Base-by-base conservation (phyloP, 257 asterid genomes). In the Ehretia macrophylla region DNA sequence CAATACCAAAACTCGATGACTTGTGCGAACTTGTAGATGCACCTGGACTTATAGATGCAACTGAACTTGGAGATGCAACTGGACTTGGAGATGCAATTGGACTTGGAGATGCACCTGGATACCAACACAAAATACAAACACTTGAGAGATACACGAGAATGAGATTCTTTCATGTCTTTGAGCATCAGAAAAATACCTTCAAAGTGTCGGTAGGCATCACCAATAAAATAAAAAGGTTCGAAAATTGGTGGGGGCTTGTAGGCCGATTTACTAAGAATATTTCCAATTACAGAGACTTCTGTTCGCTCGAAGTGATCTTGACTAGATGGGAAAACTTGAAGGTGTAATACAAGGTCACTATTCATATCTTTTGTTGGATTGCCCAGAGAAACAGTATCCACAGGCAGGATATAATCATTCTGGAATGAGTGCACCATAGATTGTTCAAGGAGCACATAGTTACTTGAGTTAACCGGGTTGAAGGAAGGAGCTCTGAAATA, bases 401-500 rank as follows among this genome's bases (percentile, higher is more conserved):
- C 96, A 0, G 97, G 88, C 17, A 76, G 82, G 19, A n/a, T n/a
- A n/a, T 57, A 47, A 20, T 63, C 62, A 21, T 70, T 44, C 66
- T 47, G 64, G 53, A 84, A 84, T 10, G 86, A 35, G 10, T 16
- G 54, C 80, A 81, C 69, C 80, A 92, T 12, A 4, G 56, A 17
- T 11, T 46, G n/a, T 39, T 75, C 69, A 62, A 92, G 95, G 11
- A 42, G 23, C 48, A 21, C 64, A 40, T 64, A 92, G 17, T 32
- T 5, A 18, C 58, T 79, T 2, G 22, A 10, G 72, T 85, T 88
- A 51, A 80, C 91, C 51, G 75, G 79, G 83, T 63, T 40, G 64
- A 91, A 88, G 14, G 88, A 84, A 69, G 96, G 94, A 20, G 97
- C 85, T 1, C 96, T 81, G 40, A 92, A 88, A 39, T 23, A 6